A percentile compares a stretch with the other conserved stretches of the same genome.
Evolutionary conservation across 371 early-diverging fungal species (phyloP).

Genomic region (Rhizopus microsporus): DNA sequence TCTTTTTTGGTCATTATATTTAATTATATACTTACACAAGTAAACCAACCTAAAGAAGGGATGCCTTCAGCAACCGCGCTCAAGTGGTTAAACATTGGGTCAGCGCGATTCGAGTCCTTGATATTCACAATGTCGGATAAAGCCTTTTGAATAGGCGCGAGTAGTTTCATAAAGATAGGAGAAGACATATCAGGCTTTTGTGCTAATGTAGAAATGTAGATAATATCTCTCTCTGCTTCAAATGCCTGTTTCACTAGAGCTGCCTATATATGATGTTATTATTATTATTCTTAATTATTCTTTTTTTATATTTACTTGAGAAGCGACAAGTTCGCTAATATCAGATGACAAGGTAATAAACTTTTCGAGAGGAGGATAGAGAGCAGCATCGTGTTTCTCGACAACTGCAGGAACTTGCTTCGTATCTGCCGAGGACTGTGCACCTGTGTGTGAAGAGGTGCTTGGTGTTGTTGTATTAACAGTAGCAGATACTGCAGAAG

Average conservation of each 20-base stretch:
- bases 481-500: constrained; percentile 51
- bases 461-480: constrained; percentile 20
- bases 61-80: constrained; percentile 87
- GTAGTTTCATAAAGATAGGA: constrained; percentile 55
- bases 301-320: constrained; percentile 60
- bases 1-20: neutral
- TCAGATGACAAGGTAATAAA: constrained; percentile 58
- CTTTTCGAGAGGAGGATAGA: constrained; percentile 54
- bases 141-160: constrained; percentile 74
- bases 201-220: constrained; percentile 69
- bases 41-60: constrained; percentile 92
- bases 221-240: constrained; percentile 71
- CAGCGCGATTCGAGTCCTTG: constrained; percentile 77
- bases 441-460: constrained; percentile 16
- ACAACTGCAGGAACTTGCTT: constrained; percentile 51
- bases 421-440: constrained; percentile 9
- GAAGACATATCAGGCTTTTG: constrained; percentile 77
- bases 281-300: neutral
- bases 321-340: constrained; percentile 71
- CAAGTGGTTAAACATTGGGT: constrained; percentile 78
- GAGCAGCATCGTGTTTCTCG: constrained; percentile 69
- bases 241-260: constrained; percentile 58
- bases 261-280: constrained; percentile 21
- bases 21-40: constrained; percentile 60
- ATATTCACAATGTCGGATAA: constrained; percentile 66